Conservation (phyloP, 208 protist genomes). For the Wallacemonas sp. region DNA sequence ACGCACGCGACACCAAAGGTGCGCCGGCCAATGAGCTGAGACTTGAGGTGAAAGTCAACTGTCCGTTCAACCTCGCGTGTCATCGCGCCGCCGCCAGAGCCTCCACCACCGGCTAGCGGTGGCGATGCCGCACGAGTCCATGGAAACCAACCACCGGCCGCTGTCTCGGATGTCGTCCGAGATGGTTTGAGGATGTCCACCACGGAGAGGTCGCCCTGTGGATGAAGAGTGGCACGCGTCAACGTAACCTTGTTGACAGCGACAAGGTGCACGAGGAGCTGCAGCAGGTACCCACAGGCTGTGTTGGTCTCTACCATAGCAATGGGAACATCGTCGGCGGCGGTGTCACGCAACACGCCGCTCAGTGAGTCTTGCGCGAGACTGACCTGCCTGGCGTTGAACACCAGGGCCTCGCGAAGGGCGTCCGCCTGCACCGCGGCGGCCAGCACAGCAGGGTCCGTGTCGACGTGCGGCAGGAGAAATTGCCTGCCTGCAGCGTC, state of each 20-base stretch:
- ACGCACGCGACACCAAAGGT: slow-evolving; percentile 72
- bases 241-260: slow-evolving; percentile 44
- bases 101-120: not conserved
- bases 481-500: slow-evolving; percentile 2
- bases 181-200: slow-evolving; percentile 32
- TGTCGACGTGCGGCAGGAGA: not conserved
- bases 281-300: slow-evolving; percentile 60
- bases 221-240: slow-evolving; percentile 30
- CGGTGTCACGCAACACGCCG: not conserved
- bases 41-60: slow-evolving; percentile 69
- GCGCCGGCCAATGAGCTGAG: slow-evolving; percentile 62
- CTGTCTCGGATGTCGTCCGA: not conserved
- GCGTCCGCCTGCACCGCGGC: not conserved
- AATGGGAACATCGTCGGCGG: not conserved
- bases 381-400: not conserved
- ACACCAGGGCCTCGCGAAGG: not conserved
- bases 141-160: slow-evolving; percentile 1
- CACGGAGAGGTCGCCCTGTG: slow-evolving; percentile 46
- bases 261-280: slow-evolving; percentile 44
- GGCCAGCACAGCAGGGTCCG: not conserved
- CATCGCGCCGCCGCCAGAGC: not conserved
- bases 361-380: not conserved
- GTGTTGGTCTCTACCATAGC: slow-evolving; percentile 55
- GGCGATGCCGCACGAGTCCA: not conserved
- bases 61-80: slow-evolving; percentile 7